These are phyloP conservation scores for Penicillium olsonii DNA, from an alignment of 2,329 filamentous ascomycete genomes.

Conservation along the genomic window DNA sequence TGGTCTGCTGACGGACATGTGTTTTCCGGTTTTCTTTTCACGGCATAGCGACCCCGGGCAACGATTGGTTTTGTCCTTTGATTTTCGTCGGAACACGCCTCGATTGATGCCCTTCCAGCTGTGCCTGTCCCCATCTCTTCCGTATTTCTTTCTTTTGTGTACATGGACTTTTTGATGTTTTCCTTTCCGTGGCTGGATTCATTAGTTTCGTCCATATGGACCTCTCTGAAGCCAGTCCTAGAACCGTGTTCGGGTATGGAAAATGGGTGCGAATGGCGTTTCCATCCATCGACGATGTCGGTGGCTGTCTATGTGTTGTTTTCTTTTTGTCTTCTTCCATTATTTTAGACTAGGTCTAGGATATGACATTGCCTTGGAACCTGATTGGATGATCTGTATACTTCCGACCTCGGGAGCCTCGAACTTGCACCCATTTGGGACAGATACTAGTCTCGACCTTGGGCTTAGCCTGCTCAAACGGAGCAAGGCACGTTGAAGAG, in stretches of 20 bases:
- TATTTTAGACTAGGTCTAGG: slow-evolving; percentile 34
- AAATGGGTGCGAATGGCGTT: slow-evolving; percentile 48
- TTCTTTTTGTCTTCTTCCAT: slow-evolving; percentile 15
- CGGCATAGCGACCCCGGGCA: slow-evolving; percentile 42
- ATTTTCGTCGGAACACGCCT: slow-evolving; percentile 20
- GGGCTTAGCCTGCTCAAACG: no score
- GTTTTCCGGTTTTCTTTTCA: slow-evolving; percentile 31
- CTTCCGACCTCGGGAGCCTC: no score
- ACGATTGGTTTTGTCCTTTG: slow-evolving; percentile 33
- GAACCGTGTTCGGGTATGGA: slow-evolving; percentile 47
- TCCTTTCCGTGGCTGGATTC: slow-evolving; percentile 32
- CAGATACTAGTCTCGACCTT: no score
- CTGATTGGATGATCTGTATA: slow-evolving; percentile 10
- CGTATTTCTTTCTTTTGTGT: slow-evolving; percentile 39
- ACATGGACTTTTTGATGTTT: slow-evolving; percentile 44
- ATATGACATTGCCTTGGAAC: slow-evolving; percentile 30
- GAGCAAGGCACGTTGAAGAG: no score
- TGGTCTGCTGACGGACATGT: slow-evolving; percentile 23
- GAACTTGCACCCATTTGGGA: no score
- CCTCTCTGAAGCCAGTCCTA: slow-evolving; percentile 39
- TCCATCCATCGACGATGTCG: slow-evolving; percentile 35
- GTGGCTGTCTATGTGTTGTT: slow-evolving; percentile 32
- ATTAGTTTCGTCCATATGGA: slow-evolving; percentile 31
- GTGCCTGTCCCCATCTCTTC: slow-evolving; percentile 25
- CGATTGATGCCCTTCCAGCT: slow-evolving; percentile 27